Conservation (phyloP, 2,329 filamentous ascomycete species). For the Aspergillus terreus region DNA sequence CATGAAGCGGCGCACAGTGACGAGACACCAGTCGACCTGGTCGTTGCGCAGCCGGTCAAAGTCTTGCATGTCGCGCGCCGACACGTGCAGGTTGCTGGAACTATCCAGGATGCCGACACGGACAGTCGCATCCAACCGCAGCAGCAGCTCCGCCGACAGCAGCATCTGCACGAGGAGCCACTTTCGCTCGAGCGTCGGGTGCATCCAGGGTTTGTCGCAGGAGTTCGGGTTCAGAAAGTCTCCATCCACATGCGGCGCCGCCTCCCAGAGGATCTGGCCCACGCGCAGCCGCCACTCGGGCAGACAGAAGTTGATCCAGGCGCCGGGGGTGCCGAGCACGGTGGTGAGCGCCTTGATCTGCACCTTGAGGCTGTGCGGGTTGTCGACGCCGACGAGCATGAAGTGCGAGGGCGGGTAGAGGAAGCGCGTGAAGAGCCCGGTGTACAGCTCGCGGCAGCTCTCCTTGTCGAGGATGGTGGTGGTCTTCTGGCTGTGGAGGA, state of each 20-base stretch:
- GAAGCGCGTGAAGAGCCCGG: constrained; percentile 35
- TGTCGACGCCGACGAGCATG: constrained; percentile 18
- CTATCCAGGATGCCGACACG: constrained; percentile 39
- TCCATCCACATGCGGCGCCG: constrained; percentile 32
- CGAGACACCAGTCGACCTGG: constrained; percentile 56
- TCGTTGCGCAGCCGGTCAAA: constrained; percentile 47
- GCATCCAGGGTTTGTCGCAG: constrained; percentile 20
- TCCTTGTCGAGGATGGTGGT: constrained; percentile 36
- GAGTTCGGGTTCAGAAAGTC: constrained; percentile 23
- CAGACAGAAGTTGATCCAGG: constrained; percentile 48
- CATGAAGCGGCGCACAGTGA: constrained; percentile 51
- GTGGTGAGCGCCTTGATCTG: constrained; percentile 45
- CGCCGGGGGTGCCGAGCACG: constrained; percentile 39
- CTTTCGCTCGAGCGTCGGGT: constrained; percentile 43
- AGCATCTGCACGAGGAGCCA: constrained; percentile 54
- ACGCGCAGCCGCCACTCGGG: constrained; percentile 45
- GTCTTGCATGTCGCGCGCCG: constrained; percentile 40
- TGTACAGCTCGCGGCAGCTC: constrained; percentile 29
- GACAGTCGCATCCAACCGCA: constrained; percentile 50
- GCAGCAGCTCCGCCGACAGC: constrained; percentile 52
- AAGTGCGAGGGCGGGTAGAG: constrained; percentile 34
- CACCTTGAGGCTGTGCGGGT: constrained; percentile 36
- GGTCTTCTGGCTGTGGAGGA: constrained; percentile 25
- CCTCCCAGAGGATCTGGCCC: constrained; percentile 45
- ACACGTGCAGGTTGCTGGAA: constrained; percentile 39